Base-by-base conservation (phyloP, 306 rosid species). In the Vigna angularis region DNA sequence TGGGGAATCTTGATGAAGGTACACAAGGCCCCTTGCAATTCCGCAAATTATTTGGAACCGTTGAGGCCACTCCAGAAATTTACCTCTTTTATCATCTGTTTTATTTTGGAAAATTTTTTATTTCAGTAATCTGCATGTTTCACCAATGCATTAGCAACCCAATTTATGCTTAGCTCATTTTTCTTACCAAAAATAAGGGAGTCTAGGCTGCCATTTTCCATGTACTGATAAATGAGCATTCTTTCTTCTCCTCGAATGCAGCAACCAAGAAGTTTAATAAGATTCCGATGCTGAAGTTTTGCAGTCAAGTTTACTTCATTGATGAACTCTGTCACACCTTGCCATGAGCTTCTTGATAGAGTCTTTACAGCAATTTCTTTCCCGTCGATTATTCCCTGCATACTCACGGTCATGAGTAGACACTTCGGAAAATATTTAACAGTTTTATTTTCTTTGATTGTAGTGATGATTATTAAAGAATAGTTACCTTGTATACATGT, bases 351-450 rank as follows among this genome's bases (percentile, higher is more conserved):
- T 9, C 3, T 69, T 56, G 88, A 85, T 2, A 85, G 82, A 52
- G 45, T 74, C 40, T 85, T 85, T 6, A 85, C 83, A 30, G 85
- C 85, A 49, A 85, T 73, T 77, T 81, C 72, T 62, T 69, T 78
- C 3, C 75, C 77, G 61, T 77, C 16, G 0, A 0, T 61, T 13
- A 3, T 63, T 42, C 85, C 88, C 85, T 85, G 51, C 26, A 57
- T 8, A 15, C 0, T 53, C 4, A 38, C 11, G 3, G n/a, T 45
- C 12, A 40, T 51, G 10, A 64, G 22, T n/a, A 58, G 52, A 34
- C 38, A 34, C 38, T 17, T 24, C 4, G 38, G 2, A 3, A 1
- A 26, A 26, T 26, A 26, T 26, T 26, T 7, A 26, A 53, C 40
- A 34, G 6, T 2, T 9, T 9, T n/a, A 17, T 45, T 45, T 3